phyloP scores from a whole-genome alignment of 73 alveolate genomes.

The Paramecium sexaurelia region DNA sequence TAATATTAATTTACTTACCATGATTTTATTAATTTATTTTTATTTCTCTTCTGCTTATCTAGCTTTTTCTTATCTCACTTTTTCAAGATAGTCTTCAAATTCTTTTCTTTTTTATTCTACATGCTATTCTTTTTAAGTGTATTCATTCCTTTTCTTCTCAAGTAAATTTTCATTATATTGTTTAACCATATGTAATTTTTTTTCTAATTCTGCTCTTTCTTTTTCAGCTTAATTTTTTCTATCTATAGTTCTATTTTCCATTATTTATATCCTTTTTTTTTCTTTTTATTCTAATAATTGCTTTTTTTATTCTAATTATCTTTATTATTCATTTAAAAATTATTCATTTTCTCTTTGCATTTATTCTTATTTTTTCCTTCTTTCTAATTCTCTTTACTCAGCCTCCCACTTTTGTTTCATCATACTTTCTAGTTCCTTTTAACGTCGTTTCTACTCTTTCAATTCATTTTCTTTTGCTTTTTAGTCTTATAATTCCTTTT shows the following conservation, averaged over 20 bases:
- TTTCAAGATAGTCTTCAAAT: conserved; percentile 46
- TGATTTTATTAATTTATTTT: conserved; percentile 6
- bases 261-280: neutral
- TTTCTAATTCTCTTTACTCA: conserved; percentile 24
- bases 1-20: neutral
- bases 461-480: conserved; percentile 12
- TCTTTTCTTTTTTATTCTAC: conserved; percentile 46
- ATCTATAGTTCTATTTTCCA: neutral
- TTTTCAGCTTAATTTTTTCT: conserved; percentile 37
- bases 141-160: conserved; percentile 37
- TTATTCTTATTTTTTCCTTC: conserved; percentile 32
- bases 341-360: neutral
- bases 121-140: neutral
- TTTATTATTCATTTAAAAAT: conserved; percentile 9
- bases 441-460: conserved; percentile 33
- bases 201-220: conserved; percentile 44
- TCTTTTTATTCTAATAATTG: conserved; percentile 24
- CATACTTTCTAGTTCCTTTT: conserved; percentile 11
- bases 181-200: neutral
- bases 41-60: conserved; percentile 42
- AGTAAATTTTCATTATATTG: conserved; percentile 36
- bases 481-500: conserved; percentile 9
- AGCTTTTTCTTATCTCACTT: neutral
- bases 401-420: neutral
- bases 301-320: conserved; percentile 25